Base-by-base conservation (phyloP, 331 rosid genomes). In the Quercus phellos region DNA sequence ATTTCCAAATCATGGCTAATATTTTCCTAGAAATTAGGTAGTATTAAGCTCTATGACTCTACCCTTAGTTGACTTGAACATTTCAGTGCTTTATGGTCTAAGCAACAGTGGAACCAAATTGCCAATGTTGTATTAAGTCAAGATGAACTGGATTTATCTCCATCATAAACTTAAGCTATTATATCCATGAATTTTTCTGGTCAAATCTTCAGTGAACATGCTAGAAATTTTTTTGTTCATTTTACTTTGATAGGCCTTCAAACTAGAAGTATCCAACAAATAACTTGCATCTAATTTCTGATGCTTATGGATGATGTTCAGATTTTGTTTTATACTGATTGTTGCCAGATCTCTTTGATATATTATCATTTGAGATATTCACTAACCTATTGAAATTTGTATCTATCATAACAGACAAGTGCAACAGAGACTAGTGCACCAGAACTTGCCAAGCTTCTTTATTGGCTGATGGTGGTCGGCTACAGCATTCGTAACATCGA, bases 391-490 rank as follows among this genome's bases (percentile, higher is more conserved):
- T 68, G 51, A 34, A 21, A 38, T 68, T 34, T 75, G 2, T 75
- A 77, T 18, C 6, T 38, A 67, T 51, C 77, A 21, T 51, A 76
- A 70, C 82, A 95, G 99, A 90, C 98, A 21, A 90, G 87, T 51
- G 85, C 88, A 72, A 86, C 90, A 0, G 96, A 91, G 87, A 83
- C 97, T 4, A 90, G 87, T 55, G 94, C 98, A 46, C 81, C 96
- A 1, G 99, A 95, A 84, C 93, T 95, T 51, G 98, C 89, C 3
- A 95, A 93, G 79, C 90, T 95, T 83, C 88, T 95, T 46, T 95
- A 84, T 78, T 93, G 99, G 99, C 84, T 95, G 76, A 95, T 95
- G 98, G 97, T 95, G 74, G 99, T 95, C 0, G 98, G 97, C 30
- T 95, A 95, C 86, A 86, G 99, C 88, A 79, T 95, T 69, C 97